phyloP scores from a whole-genome alignment of 495 filamentous ascomycete species.

The Bacidia gigantensis region DNA sequence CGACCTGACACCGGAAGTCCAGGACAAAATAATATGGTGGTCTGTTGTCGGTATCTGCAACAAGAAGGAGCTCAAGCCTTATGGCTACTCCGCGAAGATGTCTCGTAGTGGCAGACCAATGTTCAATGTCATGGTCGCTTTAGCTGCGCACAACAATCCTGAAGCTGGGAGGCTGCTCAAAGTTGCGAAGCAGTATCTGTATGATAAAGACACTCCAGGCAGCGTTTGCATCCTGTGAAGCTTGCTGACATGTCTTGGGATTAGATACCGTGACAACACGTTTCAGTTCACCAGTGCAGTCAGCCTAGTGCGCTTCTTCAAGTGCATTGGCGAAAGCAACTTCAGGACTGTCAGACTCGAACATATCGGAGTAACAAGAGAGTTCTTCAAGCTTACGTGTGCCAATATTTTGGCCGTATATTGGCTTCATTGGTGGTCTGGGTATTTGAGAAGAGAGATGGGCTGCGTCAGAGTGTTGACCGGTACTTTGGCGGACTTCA shows the following conservation, averaged over 20 bases:
- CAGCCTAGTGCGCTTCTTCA: slow-evolving; percentile 9
- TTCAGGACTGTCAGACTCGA: neutral
- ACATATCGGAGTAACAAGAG: neutral
- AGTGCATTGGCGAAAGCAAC: slow-evolving; percentile 7
- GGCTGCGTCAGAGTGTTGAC: slow-evolving; percentile 1
- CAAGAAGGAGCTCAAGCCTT: neutral
- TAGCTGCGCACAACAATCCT: slow-evolving; percentile 2
- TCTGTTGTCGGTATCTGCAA: neutral
- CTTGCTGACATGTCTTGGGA: neutral
- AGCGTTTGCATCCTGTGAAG: neutral
- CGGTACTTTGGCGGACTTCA: neutral
- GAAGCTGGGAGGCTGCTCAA: neutral
- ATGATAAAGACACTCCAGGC: neutral
- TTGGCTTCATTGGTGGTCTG: neutral
- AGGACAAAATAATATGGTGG: neutral
- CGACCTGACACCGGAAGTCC: neutral
- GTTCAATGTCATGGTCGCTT: slow-evolving; percentile 3
- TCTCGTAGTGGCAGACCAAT: slow-evolving; percentile 9
- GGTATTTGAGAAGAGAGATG: neutral
- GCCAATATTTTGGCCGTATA: neutral
- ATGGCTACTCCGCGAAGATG: neutral
- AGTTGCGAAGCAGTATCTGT: slow-evolving; percentile 4
- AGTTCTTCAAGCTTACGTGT: neutral
- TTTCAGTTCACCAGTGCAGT: slow-evolving; percentile 9
- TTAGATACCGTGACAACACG: slow-evolving; percentile 9